Base-by-base conservation (phyloP, 1,139 yeast genomes). In the Wickerhamiella pararugosa region DNA sequence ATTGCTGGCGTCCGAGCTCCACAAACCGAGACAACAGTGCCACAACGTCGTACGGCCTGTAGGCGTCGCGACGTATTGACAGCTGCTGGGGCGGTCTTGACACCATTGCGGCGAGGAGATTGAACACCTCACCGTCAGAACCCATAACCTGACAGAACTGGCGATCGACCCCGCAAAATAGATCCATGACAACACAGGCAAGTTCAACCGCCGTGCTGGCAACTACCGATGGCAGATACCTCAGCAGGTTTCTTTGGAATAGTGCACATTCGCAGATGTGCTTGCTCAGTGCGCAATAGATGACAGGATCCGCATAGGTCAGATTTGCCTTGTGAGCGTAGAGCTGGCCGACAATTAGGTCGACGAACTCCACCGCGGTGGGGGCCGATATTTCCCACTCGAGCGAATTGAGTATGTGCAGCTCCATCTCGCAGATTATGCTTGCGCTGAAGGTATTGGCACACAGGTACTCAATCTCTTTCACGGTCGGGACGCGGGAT, bases 401-500 rank as follows among this genome's bases (percentile, higher is more conserved):
- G 44, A 90, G 65, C 1, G 97, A 86, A 43, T 76, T 65, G 43
- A 90, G 66, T 35, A 90, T 79, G 60, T 90, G 97, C 61, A 75
- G 74, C 63, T 90, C 97, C 97, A 90, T 90, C 60, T 87, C 96
- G 36, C 79, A 70, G 62, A 90, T 86, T 93, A 87, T 84, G 48
- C 79, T 79, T 51, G 77, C 79, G 50, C 84, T 94, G 58, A 84
- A 87, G 9, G 86, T 84, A 53, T 76, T 75, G 48, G 94, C 73
- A 61, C 95, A 83, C 77, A 84, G 73, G 51, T 75, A 65, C 21
- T 79, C 70, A 50, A 87, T 70, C 55, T 86, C 95, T 43, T 73
- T 70, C 44, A 86, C 67, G 1, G 90, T 77, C 29, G 96, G 95
- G 4, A 84, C 86, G 45, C 83, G 66, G 45, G 75, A 71, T 62